phyloP scores from a whole-genome alignment of 306 rosid genomes.

The Glycyrrhiza uralensis region DNA sequence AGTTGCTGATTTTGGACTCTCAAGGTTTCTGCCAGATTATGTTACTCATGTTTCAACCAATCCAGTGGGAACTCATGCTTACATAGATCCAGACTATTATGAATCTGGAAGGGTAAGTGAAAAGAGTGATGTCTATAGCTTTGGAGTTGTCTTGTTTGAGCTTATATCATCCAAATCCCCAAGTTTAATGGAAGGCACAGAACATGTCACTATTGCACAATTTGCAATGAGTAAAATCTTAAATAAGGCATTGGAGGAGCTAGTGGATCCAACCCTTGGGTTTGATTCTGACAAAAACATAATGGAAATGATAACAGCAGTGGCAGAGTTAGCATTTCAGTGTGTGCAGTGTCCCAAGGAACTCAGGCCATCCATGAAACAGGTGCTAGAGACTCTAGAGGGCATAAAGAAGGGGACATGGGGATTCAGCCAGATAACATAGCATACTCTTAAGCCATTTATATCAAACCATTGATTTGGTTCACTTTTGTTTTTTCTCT shows the following conservation, averaged over 20 bases:
- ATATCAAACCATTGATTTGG: background rate
- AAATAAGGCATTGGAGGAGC: constrained; percentile 31
- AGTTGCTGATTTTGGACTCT: constrained; percentile 70
- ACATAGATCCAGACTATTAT: constrained; percentile 66
- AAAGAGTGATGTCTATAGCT: constrained; percentile 69
- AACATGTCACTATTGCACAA: background rate
- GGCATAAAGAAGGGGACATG: constrained; percentile 31
- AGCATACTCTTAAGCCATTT: background rate
- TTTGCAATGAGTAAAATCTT: constrained; percentile 52
- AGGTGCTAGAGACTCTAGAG: constrained; percentile 38
- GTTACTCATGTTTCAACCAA: constrained; percentile 10
- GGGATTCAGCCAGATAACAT: constrained; percentile 21
- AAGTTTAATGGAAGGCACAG: background rate
- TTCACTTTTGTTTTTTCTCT: too few species aligned
- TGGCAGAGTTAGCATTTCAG: constrained; percentile 63
- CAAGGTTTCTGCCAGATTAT: constrained; percentile 46
- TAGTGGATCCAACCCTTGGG: constrained; percentile 48
- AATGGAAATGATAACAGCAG: constrained; percentile 34
- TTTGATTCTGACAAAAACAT: constrained; percentile 31
- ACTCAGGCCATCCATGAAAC: constrained; percentile 51
- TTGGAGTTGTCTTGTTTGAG: constrained; percentile 61
- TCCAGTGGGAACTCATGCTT: constrained; percentile 22
- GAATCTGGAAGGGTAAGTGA: constrained; percentile 48
- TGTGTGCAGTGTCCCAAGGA: constrained; percentile 58
- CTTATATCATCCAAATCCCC: constrained; percentile 54